Evolutionary conservation across 2,329 filamentous ascomycete species (phyloP).

Genomic region (Juglanconis oblonga): DNA sequence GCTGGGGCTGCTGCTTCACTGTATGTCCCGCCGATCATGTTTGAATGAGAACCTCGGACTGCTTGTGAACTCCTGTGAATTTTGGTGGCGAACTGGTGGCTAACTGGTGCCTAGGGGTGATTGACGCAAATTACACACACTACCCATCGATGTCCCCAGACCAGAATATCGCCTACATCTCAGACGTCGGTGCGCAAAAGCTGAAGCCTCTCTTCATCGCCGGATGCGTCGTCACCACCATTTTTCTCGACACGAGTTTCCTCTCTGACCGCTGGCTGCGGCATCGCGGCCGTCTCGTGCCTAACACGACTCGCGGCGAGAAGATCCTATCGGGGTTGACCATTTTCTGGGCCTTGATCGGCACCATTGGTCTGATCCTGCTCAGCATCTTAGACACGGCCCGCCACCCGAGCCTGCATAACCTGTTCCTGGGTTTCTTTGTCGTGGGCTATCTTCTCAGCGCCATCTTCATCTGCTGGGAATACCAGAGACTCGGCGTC

Average conservation of each 20-base stretch:
- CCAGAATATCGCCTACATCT: constrained; percentile 70
- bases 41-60: background rate
- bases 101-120: constrained; percentile 35
- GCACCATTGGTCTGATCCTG: constrained; percentile 76
- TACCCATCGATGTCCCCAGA: constrained; percentile 58
- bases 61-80: too few species aligned
- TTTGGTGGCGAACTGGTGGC: too few species aligned
- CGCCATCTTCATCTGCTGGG: constrained; percentile 84
- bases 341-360: constrained; percentile 68
- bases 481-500: constrained; percentile 82
- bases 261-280: constrained; percentile 80
- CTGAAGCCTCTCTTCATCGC: constrained; percentile 78
- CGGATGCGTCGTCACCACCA: constrained; percentile 66
- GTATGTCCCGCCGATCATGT: constrained; percentile 28
- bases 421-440: constrained; percentile 77
- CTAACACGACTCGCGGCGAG: constrained; percentile 63
- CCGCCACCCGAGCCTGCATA: constrained; percentile 65
- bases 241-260: constrained; percentile 80
- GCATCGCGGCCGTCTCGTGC: constrained; percentile 73
- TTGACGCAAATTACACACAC: constrained; percentile 48
- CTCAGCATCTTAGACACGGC: constrained; percentile 83
- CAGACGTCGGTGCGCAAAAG: constrained; percentile 57
- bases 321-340: constrained; percentile 60
- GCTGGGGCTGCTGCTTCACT: constrained; percentile 67
- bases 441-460: constrained; percentile 82